phyloP scores from a whole-genome alignment of 2,329 filamentous ascomycete genomes.

The Ceratocystis harringtonii region DNA sequence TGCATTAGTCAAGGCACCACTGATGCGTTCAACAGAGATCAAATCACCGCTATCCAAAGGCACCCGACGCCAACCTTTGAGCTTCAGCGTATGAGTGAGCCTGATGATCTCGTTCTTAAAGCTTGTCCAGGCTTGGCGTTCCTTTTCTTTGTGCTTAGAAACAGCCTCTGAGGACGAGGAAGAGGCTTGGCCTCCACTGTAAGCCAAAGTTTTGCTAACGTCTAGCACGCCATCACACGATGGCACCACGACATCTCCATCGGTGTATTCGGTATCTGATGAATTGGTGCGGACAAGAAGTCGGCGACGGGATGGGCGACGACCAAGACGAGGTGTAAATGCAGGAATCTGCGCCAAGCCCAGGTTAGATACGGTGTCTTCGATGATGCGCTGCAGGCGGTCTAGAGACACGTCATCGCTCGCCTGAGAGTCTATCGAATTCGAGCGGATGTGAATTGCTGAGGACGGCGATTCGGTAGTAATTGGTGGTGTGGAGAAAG shows the following conservation, averaged over 20 bases:
- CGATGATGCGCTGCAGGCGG: constrained; percentile 63
- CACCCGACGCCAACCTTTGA: constrained; percentile 85
- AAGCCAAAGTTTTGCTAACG: constrained; percentile 77
- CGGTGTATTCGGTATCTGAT: constrained; percentile 73
- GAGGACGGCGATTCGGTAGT: neutral
- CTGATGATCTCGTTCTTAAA: constrained; percentile 92
- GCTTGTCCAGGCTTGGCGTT: constrained; percentile 60
- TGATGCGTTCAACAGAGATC: constrained; percentile 60
- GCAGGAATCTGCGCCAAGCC: constrained; percentile 34
- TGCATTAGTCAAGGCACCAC: constrained; percentile 87
- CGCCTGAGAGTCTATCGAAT: constrained; percentile 49
- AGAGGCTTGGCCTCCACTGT: constrained; percentile 40
- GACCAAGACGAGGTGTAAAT: constrained; percentile 28
- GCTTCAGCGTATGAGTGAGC: constrained; percentile 69
- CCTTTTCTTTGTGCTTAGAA: constrained; percentile 39
- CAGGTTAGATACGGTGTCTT: constrained; percentile 45
- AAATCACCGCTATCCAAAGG: constrained; percentile 53
- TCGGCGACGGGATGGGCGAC: constrained; percentile 30
- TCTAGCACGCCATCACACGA: constrained; percentile 73
- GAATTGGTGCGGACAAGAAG: constrained; percentile 34
- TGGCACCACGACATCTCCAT: constrained; percentile 71
- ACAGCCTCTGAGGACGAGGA: constrained; percentile 23
- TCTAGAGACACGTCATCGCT: constrained; percentile 58
- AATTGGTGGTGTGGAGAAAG: neutral
- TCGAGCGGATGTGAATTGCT: constrained; percentile 26